phyloP scores from a whole-genome alignment of 805 yeast species.

The Myxozyma lipomycoides region DNA sequence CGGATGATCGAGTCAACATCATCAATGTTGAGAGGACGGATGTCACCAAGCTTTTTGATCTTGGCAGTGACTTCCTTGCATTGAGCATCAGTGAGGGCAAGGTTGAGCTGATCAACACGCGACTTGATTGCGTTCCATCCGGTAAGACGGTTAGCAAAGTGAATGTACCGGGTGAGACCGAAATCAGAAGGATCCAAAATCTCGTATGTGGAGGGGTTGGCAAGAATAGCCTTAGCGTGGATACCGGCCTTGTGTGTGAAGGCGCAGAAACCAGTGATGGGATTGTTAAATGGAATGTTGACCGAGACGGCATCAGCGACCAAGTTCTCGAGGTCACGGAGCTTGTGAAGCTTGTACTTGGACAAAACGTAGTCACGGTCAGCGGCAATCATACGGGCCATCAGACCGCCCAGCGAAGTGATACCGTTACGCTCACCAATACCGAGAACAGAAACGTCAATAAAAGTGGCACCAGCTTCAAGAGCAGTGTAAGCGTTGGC shows the following conservation, averaged over 20 bases:
- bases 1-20: constrained; percentile 96
- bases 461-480: constrained; percentile 94
- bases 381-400: constrained; percentile 99
- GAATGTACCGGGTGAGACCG: constrained; percentile 93
- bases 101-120: constrained; percentile 94
- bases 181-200: constrained; percentile 91
- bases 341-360: constrained; percentile 91
- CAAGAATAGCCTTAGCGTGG: constrained; percentile 97
- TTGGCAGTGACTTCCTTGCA: constrained; percentile 90
- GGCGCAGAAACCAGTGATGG: constrained; percentile 98
- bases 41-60: constrained; percentile 92
- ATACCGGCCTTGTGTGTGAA: constrained; percentile 99
- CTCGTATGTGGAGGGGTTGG: constrained; percentile 98
- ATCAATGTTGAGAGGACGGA: constrained; percentile 88
- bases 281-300: constrained; percentile 96
- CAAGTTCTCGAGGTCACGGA: constrained; percentile 90
- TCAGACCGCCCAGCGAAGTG: constrained; percentile 93
- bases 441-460: constrained; percentile 93
- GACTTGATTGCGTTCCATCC: constrained; percentile 99
- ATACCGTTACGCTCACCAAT: constrained; percentile 99
- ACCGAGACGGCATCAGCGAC: constrained; percentile 98
- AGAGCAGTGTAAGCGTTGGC: constrained; percentile 97
- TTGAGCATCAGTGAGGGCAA: constrained; percentile 85
- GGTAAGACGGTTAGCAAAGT: constrained; percentile 94
- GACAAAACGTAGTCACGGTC: constrained; percentile 92